Percentiles rank a stretch among this genome's conserved stretches.
These are phyloP conservation scores for Cutaneotrichosporon mucoides DNA, from an alignment of 1,284 basidiomycete genomes.

Conservation along the genomic window DNA sequence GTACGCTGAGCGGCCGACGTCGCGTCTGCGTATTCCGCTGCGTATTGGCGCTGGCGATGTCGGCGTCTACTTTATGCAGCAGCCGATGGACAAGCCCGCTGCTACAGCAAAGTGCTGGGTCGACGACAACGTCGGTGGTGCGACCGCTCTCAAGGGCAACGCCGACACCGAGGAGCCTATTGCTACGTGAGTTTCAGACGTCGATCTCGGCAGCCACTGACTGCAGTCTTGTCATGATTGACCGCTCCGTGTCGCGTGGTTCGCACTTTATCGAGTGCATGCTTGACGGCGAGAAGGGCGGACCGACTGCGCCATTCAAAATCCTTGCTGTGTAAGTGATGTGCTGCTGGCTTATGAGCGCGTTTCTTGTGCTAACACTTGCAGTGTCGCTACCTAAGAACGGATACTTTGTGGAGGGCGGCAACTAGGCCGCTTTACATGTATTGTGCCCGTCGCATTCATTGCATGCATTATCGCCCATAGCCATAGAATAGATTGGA, in stretches of 20 bases:
- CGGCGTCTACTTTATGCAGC: slow-evolving; percentile 50
- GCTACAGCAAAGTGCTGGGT: slow-evolving; percentile 50
- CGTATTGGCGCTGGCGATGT: slow-evolving; percentile 49
- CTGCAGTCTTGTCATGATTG: slow-evolving; percentile 62
- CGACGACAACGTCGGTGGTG: slow-evolving; percentile 50
- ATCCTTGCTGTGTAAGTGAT: slow-evolving; percentile 61
- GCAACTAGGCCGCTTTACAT: too few relatives aligned
- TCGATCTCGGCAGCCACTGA: slow-evolving; percentile 17
- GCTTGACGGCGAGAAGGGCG: slow-evolving; percentile 70
- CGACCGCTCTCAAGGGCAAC: slow-evolving; percentile 45
- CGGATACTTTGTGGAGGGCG: not conserved
- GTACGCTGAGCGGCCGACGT: slow-evolving; percentile 58
- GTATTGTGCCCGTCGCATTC: not conserved
- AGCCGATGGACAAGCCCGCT: slow-evolving; percentile 42
- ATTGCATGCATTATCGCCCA: not conserved
- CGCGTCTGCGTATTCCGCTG: slow-evolving; percentile 42
- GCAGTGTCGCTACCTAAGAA: slow-evolving; percentile 10
- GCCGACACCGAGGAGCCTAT: slow-evolving; percentile 37
- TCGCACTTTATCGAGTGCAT: slow-evolving; percentile 78
- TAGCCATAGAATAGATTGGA: not conserved
- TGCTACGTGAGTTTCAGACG: slow-evolving; percentile 20
- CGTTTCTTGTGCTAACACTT: slow-evolving; percentile 1
- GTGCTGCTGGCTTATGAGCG: not conserved
- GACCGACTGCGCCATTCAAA: slow-evolving; percentile 62
- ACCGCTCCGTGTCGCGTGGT: slow-evolving; percentile 66